These are phyloP conservation scores for Priceomyces fermenticarens DNA, from an alignment of 805 yeast genomes.

Conservation along the genomic window DNA sequence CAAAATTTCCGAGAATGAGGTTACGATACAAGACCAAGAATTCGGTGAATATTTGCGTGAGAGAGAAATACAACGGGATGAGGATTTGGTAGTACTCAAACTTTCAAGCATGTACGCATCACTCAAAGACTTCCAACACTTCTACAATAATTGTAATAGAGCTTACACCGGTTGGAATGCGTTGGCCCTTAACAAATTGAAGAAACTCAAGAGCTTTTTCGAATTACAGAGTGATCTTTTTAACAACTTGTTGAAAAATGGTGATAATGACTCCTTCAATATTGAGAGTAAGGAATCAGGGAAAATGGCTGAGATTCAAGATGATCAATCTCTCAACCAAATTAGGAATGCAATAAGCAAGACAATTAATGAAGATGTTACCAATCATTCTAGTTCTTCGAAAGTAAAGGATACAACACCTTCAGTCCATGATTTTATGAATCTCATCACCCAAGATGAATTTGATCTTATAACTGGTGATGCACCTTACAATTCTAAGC, in stretches of 20 bases:
- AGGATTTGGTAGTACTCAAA: slow-evolving; percentile 30
- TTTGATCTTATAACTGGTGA: slow-evolving; percentile 40
- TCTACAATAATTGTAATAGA: slow-evolving; percentile 37
- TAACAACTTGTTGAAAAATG: slow-evolving; percentile 14
- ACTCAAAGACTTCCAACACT: slow-evolving; percentile 26
- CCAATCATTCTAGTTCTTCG: not conserved
- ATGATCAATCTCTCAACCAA: slow-evolving; percentile 23
- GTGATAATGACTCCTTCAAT: slow-evolving; percentile 17
- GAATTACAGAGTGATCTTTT: slow-evolving; percentile 33
- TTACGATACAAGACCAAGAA: slow-evolving; percentile 25
- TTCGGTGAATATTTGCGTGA: slow-evolving; percentile 15
- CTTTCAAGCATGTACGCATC: slow-evolving; percentile 30
- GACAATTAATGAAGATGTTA: slow-evolving; percentile 6
- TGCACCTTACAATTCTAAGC: slow-evolving; percentile 23
- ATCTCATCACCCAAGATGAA: slow-evolving; percentile 34
- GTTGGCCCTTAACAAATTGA: slow-evolving; percentile 30
- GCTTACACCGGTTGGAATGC: slow-evolving; percentile 29
- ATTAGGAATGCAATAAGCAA: slow-evolving; percentile 25
- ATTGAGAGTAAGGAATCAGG: slow-evolving; percentile 21
- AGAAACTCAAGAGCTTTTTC: slow-evolving; percentile 36
- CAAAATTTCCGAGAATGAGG: slow-evolving; percentile 19
- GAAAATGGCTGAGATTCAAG: slow-evolving; percentile 24
- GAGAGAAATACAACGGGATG: slow-evolving; percentile 26
- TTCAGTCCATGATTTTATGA: slow-evolving; percentile 40
- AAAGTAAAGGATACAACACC: slow-evolving; percentile 1